Conservation (phyloP, 306 rosid genomes). For the Begonia fuchsioides region DNA sequence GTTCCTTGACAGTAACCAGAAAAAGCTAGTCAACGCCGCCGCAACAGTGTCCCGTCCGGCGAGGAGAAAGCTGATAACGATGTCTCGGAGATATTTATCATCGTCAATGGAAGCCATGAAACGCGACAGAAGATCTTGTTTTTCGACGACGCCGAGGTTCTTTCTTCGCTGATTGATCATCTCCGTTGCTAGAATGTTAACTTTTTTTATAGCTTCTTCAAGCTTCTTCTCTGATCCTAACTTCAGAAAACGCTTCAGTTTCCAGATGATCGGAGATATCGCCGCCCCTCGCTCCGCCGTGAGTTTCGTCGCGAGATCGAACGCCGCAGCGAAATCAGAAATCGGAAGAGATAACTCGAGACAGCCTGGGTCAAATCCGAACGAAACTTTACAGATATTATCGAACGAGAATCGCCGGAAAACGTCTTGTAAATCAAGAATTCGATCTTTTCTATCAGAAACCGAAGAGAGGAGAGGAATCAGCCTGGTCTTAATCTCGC, state of each 20-base stretch:
- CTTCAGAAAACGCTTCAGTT: conserved; percentile 27
- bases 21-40: conserved; percentile 51
- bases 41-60: conserved; percentile 90
- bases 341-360: conserved; percentile 29
- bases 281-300: conserved; percentile 60
- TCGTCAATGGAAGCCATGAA: conserved; percentile 54
- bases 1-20: conserved; percentile 32
- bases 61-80: conserved; percentile 54
- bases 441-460: background rate
- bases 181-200: conserved; percentile 23
- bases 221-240: conserved; percentile 57
- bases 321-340: conserved; percentile 32
- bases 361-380: conserved; percentile 78
- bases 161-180: conserved; percentile 29
- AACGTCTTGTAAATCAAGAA: conserved; percentile 58
- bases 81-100: conserved; percentile 53
- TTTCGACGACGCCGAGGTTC: conserved; percentile 7
- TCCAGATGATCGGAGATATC: conserved; percentile 49
- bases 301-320: conserved; percentile 42
- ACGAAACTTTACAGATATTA: conserved; percentile 52
- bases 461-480: conserved; percentile 23
- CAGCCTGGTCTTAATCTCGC: conserved; percentile 31
- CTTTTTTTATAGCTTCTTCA: conserved; percentile 25
- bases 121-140: conserved; percentile 55
- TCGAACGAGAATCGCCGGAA: conserved; percentile 65